phyloP scores from a whole-genome alignment of 306 rosid species.

The Purshia tridentata region DNA sequence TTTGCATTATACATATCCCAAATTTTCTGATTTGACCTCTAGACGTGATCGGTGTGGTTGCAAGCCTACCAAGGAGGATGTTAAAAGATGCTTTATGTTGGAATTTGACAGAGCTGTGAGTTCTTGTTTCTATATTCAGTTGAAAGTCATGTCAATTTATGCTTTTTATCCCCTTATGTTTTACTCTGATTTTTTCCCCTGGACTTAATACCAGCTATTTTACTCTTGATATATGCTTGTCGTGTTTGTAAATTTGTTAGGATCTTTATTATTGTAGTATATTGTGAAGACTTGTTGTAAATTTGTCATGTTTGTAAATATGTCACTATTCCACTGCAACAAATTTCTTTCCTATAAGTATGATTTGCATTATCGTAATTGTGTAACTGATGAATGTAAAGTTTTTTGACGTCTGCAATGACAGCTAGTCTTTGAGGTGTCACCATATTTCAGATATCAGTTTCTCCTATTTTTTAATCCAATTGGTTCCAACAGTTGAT shows the following conservation, averaged over 20 bases:
- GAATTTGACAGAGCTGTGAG: conserved; percentile 97
- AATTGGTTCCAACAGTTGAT: background rate
- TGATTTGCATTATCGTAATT: background rate
- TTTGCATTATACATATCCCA: conserved; percentile 93
- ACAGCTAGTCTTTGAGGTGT: background rate
- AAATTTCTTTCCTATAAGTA: background rate
- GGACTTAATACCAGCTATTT: background rate
- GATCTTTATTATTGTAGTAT: background rate
- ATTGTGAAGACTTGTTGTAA: background rate
- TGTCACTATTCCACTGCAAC: background rate
- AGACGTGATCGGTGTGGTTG: conserved; percentile 98
- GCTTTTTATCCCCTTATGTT: background rate
- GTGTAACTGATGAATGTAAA: background rate
- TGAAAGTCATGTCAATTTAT: background rate
- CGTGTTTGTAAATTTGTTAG: background rate
- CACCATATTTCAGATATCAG: background rate
- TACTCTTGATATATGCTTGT: conserved; percentile 3
- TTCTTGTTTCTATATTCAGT: conserved; percentile 10
- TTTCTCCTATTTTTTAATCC: conserved; percentile 22
- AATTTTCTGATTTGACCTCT: conserved; percentile 91
- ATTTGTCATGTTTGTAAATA: background rate
- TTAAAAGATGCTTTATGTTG: conserved; percentile 98
- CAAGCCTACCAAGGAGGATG: conserved; percentile 93
- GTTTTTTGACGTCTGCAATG: background rate
- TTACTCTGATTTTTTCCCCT: background rate